Base-by-base conservation (phyloP, 2,329 filamentous ascomycete genomes). In the Colletotrichum sp. region DNA sequence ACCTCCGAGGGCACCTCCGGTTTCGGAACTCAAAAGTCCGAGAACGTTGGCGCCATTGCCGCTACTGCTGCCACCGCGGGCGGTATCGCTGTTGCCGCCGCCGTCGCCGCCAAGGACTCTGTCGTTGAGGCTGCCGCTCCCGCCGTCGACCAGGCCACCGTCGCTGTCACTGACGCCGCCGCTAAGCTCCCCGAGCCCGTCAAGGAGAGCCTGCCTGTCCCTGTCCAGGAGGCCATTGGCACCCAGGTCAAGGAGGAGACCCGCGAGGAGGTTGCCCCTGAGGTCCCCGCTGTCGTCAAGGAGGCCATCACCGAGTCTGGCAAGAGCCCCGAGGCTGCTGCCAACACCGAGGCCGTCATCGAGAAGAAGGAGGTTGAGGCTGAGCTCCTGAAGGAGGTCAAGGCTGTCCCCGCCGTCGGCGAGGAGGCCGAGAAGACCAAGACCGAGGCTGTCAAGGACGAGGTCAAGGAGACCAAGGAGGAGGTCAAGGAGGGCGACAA, bases 351-450 rank as follows among this genome's bases (percentile, higher is more conserved):
- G 71, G 94, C 93, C 22, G 94, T 97, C 8, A 86, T 90, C 77
- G 94, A 96, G 80, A 97, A 97, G 90, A 91, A 91, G 83, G 89
- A 88, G 12, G 89, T 96, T 7, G 95, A 98, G 86, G 84, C 91
- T 30, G 94, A 98, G 85, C 88, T 98, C 11, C 87, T 96, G 64
- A 89, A 91, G 78, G 91, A 94, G 83, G 89, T 93, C 77, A 88
- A 90, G 83, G 82, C 84, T 68, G 81, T 82, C 69, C 80, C 86
- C 78, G 81, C 82, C 15, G 79, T 81, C 0, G 80, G 75, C 52
- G 85, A 85, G 55, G 74, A 83, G 80, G 75, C 63, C 78, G 27
- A 71, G 78, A 76, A 22, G 63, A 57, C 79, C 44, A 75, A 78
- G 68, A 77, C 77, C 30, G 79, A 80, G 78, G 59, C 77, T 36